Conservation (phyloP, 2,329 filamentous ascomycete species). For the Epichloe hybrida region DNA sequence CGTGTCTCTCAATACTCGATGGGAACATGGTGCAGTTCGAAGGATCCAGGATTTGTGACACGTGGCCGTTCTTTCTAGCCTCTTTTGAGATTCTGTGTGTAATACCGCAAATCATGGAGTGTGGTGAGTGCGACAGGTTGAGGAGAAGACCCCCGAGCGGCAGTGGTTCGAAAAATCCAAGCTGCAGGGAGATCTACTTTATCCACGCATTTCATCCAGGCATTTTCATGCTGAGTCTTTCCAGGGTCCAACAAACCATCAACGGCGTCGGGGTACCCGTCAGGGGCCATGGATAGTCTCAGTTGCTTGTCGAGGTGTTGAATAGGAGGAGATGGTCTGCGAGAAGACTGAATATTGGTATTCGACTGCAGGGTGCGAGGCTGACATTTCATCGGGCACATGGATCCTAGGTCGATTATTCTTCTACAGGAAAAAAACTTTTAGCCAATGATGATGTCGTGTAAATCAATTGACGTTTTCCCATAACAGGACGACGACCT, state of each 20-base stretch:
- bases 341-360: constrained; percentile 26
- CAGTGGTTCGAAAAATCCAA: constrained; percentile 3
- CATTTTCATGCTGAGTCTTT: constrained; percentile 5
- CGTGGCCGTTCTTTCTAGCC: constrained; percentile 7
- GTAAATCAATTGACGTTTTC: too few species aligned
- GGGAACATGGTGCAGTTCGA: constrained; percentile 8
- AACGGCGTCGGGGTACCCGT: constrained; percentile 10
- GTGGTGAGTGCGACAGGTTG: constrained; percentile 13
- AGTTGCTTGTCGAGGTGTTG: constrained; percentile 6
- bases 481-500: neutral
- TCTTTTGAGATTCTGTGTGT: constrained; percentile 3
- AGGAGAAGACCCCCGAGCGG: constrained; percentile 8
- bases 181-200: too few species aligned
- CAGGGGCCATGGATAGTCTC: neutral
- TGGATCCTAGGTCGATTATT: constrained; percentile 19
- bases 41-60: constrained; percentile 16
- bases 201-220: too few species aligned
- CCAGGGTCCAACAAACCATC: constrained; percentile 28
- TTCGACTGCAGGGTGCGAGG: constrained; percentile 23
- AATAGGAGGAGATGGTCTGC: constrained; percentile 27
- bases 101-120: constrained; percentile 11
- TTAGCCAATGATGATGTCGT: neutral
- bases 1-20: constrained; percentile 10
- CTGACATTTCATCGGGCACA: constrained; percentile 17
- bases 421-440: neutral